phyloP scores from a whole-genome alignment of 306 rosid genomes.

The Cotoneaster glaucophyllus region DNA sequence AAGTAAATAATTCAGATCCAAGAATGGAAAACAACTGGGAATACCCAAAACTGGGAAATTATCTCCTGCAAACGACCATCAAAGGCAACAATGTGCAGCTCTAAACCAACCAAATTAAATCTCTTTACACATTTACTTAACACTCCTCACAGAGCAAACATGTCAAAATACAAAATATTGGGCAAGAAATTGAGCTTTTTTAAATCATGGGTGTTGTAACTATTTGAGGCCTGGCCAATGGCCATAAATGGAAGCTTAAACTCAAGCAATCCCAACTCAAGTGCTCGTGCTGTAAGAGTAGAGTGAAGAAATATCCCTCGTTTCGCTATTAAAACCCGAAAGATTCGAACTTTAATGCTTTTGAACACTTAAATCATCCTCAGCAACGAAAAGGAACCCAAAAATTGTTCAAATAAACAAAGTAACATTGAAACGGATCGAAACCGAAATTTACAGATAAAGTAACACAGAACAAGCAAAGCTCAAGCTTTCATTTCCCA shows the following conservation, averaged over 20 bases:
- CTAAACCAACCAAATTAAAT: neutral
- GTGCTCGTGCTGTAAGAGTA: neutral
- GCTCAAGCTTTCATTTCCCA: neutral
- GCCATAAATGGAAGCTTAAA: neutral
- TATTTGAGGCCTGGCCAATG: neutral
- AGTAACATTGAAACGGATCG: neutral
- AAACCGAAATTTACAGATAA: neutral
- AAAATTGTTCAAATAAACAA: neutral
- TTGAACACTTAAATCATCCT: neutral
- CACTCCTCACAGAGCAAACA: neutral
- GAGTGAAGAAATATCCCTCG: neutral
- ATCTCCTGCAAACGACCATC: neutral
- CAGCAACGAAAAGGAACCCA: neutral
- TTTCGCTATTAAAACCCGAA: slow-evolving; percentile 1
- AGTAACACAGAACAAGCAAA: neutral
- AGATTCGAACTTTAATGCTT: slow-evolving; percentile 16
- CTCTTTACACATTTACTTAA: neutral
- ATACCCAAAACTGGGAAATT: neutral
- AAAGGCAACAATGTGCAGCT: neutral
- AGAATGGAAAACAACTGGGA: neutral
- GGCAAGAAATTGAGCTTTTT: neutral
- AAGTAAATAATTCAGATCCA: neutral
- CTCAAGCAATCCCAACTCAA: neutral
- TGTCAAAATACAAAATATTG: neutral
- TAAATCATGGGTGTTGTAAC: neutral